These are phyloP conservation scores for Aspergillus sp. DNA, from an alignment of 2,329 filamentous ascomycete species.

Conservation along the genomic window DNA sequence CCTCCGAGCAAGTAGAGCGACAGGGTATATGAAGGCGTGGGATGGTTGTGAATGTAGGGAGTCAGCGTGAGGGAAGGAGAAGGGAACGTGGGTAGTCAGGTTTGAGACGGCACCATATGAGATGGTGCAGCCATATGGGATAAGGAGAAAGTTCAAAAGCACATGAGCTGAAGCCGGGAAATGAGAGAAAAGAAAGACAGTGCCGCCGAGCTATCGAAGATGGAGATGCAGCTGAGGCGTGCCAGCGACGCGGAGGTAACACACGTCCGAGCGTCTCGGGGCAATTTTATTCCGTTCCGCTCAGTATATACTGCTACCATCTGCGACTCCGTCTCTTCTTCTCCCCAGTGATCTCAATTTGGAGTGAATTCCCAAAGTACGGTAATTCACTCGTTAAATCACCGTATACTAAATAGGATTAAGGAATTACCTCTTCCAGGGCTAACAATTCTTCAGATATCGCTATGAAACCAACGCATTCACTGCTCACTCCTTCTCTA, in stretches of 20 bases:
- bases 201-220: neutral
- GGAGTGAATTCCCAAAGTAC: neutral
- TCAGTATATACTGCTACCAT: neutral
- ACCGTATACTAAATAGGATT: neutral
- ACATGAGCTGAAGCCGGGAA: slow-evolving; percentile 15
- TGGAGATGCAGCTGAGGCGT: neutral
- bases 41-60: slow-evolving; percentile 12
- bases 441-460: neutral
- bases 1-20: slow-evolving; percentile 29
- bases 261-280: neutral
- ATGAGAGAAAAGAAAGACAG: neutral
- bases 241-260: no score
- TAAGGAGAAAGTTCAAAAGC: slow-evolving; percentile 12
- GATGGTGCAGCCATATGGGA: slow-evolving; percentile 27
- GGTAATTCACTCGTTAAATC: neutral
- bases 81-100: slow-evolving; percentile 20
- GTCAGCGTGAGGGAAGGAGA: slow-evolving; percentile 18
- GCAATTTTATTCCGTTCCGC: neutral
- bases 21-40: slow-evolving; percentile 19
- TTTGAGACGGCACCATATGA: slow-evolving; percentile 28
- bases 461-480: neutral
- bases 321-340: neutral
- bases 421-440: neutral
- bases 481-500: neutral
- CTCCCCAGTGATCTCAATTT: neutral